Base-by-base conservation (phyloP, 345 rosid species). In the Populus deltoides region DNA sequence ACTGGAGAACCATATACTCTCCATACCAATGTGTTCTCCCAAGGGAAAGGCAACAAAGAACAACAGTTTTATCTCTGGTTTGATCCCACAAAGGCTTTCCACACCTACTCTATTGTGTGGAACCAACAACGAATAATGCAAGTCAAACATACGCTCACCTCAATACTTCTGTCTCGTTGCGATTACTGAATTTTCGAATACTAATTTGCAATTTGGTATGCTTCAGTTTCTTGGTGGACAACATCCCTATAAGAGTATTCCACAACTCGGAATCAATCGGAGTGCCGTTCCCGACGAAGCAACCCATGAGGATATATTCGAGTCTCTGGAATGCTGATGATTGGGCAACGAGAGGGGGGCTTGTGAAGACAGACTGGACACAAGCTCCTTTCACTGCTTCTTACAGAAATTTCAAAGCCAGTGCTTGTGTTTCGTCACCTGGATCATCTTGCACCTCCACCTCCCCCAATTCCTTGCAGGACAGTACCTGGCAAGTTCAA, bases 21-120 rank as follows among this genome's bases (percentile, higher is more conserved):
- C 33, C 77, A 74, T 47, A 74, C 77, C 35, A 74, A 41, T 33
- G 77, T 74, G 39, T 74, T 61, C 57, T 31, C 33, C 38, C 70
- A 74, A 17, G 77, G 69, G 8, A 62, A 74, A 74, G 77, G 77
- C 1, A 18, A 41, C n/a, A 62, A 49, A 11, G 77, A 74, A 39
- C 77, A 74, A 2, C 77, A 62, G 25, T 74, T 74, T 57, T 39
- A 74, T 62, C 77, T 74, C 55, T 74, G 77, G 77, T 74, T 74
- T 62, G 77, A 74, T 74, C 77, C 77, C 55, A 74, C 41, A 17
- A 18, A 36, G 9, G 57, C 77, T 35, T 74, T 62, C 17, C 77
- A 74, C 36, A 41, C 77, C 36, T 62, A 61, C 55, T 74, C 77
- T 29, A 62, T 74, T 62, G 55, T 74, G 6, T 62, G 77, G 77